Evolutionary conservation across 129 eudicot genomes (phyloP), one percentile per base, ranked within the genome.

Genomic region (Smallanthus sonchifolius): DNA sequence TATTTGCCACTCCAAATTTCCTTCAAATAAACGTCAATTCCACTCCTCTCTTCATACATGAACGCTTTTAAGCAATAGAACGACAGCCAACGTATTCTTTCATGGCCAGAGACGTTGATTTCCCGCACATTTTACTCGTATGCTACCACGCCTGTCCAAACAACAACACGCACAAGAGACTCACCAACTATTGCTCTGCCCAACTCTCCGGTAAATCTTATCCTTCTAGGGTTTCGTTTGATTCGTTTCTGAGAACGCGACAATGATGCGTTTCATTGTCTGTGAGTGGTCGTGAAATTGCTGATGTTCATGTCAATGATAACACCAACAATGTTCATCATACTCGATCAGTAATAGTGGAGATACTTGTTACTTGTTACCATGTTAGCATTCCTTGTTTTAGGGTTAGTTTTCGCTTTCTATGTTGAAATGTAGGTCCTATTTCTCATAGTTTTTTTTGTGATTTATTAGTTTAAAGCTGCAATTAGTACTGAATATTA

Each of bases 291-390:
- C 80, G 83, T 14, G 82, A 77, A 75, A 83, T 84, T 45, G 54
- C 93, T 5, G 90, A 81, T 72, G 78, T 73, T 72, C 86, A 79
- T 20, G 76, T 78, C 14, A 17, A 56, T 68, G 84, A 75, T 75
- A 83, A 57, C 15, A 32, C 44, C 34, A 74, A 17, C 62, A 77
- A 39, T 84, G n/a, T 42, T 59, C 78, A 66, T 14, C 76, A 75
- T 69, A 40, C 73, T 5, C 85, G 65, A 67, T 75, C 82, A 5
- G 79, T 83, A 11, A 40, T 70, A 2, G 88, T 89, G 38, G 96
- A 92, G 72, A 87, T 92, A 34, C 97, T 96, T 49, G 94, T 89
- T 75, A 83, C 88, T 32, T 92, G 97, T 64, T 92, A 89, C 49
- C 98, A 92, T 96, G 98, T 89, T 49, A 35, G 17, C 40, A 16